A percentile compares a stretch with the other conserved stretches of the same genome.
phyloP scores from a whole-genome alignment of 2,329 filamentous ascomycete genomes.

The Nannizzia gypsea region DNA sequence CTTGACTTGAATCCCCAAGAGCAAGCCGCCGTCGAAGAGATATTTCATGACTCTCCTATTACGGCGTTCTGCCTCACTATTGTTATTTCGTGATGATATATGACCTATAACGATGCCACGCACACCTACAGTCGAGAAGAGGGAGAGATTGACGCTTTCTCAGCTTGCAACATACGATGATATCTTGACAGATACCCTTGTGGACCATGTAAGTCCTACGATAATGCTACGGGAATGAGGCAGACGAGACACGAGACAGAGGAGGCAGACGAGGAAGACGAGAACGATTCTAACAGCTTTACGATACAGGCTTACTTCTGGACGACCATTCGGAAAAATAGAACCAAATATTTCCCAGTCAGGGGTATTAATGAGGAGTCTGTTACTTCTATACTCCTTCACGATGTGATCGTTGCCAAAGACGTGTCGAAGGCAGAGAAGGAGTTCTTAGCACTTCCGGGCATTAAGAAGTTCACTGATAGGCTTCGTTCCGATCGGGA shows the following conservation, averaged over 20 bases:
- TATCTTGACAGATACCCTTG: conserved; percentile 82
- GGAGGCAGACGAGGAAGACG: neutral
- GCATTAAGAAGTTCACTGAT: conserved; percentile 58
- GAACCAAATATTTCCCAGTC: conserved; percentile 70
- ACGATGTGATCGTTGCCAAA: conserved; percentile 61
- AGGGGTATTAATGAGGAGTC: conserved; percentile 61
- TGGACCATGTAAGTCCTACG: conserved; percentile 67
- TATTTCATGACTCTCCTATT: neutral
- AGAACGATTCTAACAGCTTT: conserved; percentile 1
- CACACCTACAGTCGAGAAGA: conserved; percentile 27
- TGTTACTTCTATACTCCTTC: conserved; percentile 48
- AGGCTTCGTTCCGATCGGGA: conserved; percentile 63
- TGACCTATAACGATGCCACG: conserved; percentile 12
- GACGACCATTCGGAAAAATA: conserved; percentile 92
- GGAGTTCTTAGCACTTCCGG: conserved; percentile 59
- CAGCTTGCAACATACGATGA: conserved; percentile 92
- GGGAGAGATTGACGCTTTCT: conserved; percentile 67
- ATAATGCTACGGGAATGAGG: neutral
- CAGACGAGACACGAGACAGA: neutral
- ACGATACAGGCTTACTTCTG: conserved; percentile 72
- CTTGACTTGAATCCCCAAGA: neutral
- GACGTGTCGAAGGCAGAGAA: conserved; percentile 59
- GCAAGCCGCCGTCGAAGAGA: neutral
- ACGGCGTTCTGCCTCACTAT: neutral
- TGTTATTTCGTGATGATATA: neutral